These are phyloP conservation scores for Pseudogymnoascus sp. DNA, from an alignment of 2,329 filamentous ascomycete species.

Conservation along the genomic window DNA sequence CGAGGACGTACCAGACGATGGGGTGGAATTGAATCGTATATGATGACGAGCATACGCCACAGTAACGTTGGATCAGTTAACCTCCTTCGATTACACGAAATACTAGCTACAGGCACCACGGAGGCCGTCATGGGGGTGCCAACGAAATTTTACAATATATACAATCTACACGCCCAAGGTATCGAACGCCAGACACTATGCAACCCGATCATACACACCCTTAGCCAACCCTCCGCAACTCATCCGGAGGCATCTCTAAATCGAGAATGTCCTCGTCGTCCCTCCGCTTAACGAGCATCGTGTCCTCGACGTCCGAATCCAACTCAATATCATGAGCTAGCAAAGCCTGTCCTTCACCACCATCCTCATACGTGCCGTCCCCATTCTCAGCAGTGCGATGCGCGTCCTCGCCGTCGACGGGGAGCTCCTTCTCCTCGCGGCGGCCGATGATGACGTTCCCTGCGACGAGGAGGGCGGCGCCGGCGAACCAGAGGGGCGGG, in stretches of 20 bases:
- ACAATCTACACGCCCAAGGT: slow-evolving; percentile 1
- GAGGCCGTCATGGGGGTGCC: not conserved
- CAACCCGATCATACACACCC: not conserved
- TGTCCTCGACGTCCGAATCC: slow-evolving; percentile 1
- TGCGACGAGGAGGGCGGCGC: slow-evolving; percentile 63
- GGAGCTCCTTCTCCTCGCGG: slow-evolving; percentile 48
- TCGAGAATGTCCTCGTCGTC: slow-evolving; percentile 11
- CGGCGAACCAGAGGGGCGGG: slow-evolving; percentile 69
- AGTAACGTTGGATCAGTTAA: not conserved
- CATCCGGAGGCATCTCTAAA: not conserved
- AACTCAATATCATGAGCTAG: slow-evolving; percentile 12
- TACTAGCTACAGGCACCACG: not conserved
- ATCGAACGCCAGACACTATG: slow-evolving; percentile 9
- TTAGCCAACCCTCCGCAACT: not conserved
- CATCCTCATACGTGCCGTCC: not conserved
- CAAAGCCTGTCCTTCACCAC: not conserved
- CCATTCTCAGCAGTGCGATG: not conserved
- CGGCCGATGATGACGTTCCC: slow-evolving; percentile 73
- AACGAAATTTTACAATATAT: not conserved
- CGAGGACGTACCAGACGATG: slow-evolving; percentile 41
- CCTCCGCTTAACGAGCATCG: not conserved
- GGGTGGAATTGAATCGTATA: slow-evolving; percentile 36
- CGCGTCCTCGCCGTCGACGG: not conserved
- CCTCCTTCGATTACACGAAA: slow-evolving; percentile 2
- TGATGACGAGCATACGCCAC: not conserved